Base-by-base conservation (phyloP, 306 rosid species). In the Datisca glomerata region DNA sequence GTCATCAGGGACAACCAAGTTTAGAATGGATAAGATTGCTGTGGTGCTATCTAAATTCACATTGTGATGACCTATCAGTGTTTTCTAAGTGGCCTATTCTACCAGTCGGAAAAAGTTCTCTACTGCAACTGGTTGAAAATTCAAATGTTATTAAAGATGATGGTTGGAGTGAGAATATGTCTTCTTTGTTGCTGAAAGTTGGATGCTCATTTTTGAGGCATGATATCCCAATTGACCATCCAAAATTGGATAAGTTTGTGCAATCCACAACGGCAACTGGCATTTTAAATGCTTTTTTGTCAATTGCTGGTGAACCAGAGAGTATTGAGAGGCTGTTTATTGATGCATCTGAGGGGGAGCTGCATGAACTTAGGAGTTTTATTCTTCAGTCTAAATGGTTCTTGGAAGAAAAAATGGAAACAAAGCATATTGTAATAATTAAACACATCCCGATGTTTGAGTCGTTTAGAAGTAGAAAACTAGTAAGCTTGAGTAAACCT, bases 151-250 rank as follows among this genome's bases (percentile, higher is more conserved):
- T 87, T 51, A 79, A 63, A 71, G 79, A 78, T 74, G 89, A 77
- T 36, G 97, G 94, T 22, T 87, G 97, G 97, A 87, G 82, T 72
- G 97, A 87, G 73, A 87, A 87, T 61, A 79, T 87, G 89, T 65
- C 70, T 64, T 70, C 94, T 63, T 65, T 87, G 63, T 56, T 87
- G 80, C 69, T 49, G 59, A 87, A 79, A 73, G 81, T 76, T 51
- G 94, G 97, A 53, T 83, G 89, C 22, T 61, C 72, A 51, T 79
- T 87, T 59, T 62, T 83, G 78, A 87, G 83, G 60, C 63, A 51
- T 37, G 89, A 79, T 58, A 41, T 87, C 66, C 68, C 68, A 44
- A 34, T 87, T 53, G 94, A 87, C 44, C 97, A 87, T 72, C 89
- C 94, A 16, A 75, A 74, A 42, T 43, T 87, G 82, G 80, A 67